These are phyloP conservation scores for Penicillium waksmanii DNA, from an alignment of 495 filamentous ascomycete species.

Conservation along the genomic window DNA sequence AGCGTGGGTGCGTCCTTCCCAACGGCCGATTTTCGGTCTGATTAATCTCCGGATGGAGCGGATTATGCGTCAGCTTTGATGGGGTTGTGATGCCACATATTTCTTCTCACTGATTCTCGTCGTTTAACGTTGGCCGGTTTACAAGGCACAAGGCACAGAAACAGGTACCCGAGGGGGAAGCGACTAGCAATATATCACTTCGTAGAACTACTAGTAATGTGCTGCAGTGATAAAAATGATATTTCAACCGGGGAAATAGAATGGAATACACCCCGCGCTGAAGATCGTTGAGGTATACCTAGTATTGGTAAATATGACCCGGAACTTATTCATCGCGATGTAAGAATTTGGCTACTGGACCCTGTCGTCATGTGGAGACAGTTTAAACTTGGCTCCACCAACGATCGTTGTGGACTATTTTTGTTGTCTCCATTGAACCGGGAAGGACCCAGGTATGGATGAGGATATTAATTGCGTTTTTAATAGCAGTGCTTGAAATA, in stretches of 20 bases:
- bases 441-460: slow-evolving; percentile 3
- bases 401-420: slow-evolving; percentile 20
- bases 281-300: no score
- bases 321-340: slow-evolving; percentile 14
- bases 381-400: slow-evolving; percentile 15
- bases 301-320: not conserved
- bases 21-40: not conserved
- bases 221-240: no score
- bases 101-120: slow-evolving; percentile 13
- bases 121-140: not conserved
- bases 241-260: slow-evolving; percentile 3
- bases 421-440: slow-evolving; percentile 16
- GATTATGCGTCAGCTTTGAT: slow-evolving; percentile 8
- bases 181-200: not conserved
- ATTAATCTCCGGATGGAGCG: slow-evolving; percentile 12
- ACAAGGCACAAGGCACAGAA: not conserved
- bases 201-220: no score
- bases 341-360: not conserved
- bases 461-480: not conserved
- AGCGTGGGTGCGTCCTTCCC: not conserved
- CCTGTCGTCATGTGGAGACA: slow-evolving; percentile 11
- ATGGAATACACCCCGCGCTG: slow-evolving; percentile 5
- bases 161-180: slow-evolving; percentile 13
- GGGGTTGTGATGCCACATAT: not conserved
- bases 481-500: no score